phyloP scores from a whole-genome alignment of 2,329 filamentous ascomycete species.

The Ascochyta rabiei region DNA sequence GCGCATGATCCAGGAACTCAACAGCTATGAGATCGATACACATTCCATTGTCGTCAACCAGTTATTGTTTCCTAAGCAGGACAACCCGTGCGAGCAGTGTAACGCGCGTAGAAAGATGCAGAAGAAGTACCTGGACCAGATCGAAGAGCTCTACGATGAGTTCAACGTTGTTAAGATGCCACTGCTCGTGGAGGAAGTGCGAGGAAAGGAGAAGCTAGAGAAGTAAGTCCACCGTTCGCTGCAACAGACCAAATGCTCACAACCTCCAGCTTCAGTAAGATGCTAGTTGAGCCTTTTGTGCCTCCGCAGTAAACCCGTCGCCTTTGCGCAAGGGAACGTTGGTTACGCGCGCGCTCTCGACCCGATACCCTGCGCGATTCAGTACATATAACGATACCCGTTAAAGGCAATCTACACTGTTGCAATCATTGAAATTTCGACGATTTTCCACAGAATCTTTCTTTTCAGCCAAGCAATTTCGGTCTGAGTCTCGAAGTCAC shows the following conservation, averaged over 20 bases:
- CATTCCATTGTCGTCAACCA: constrained; percentile 99
- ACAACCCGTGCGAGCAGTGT: constrained; percentile 91
- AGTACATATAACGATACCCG: constrained; percentile 19
- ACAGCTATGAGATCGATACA: constrained; percentile 91
- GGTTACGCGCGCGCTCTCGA: constrained; percentile 3
- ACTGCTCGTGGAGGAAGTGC: constrained; percentile 89
- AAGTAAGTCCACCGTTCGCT: constrained; percentile 52
- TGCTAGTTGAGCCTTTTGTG: constrained; percentile 78
- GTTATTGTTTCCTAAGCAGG: constrained; percentile 86
- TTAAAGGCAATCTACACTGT: constrained; percentile 17
- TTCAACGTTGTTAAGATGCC: constrained; percentile 99
- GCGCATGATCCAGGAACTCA: constrained; percentile 98
- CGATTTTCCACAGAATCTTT: background rate
- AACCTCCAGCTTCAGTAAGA: constrained; percentile 70
- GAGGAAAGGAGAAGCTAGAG: constrained; percentile 92
- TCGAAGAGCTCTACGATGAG: constrained; percentile 97
- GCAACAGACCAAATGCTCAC: constrained; percentile 14
- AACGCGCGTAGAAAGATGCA: constrained; percentile 96
- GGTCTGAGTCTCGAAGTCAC: constrained; percentile 2
- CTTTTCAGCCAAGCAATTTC: background rate
- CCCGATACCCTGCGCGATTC: constrained; percentile 9
- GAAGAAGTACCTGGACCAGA: constrained; percentile 98
- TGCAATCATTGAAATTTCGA: constrained; percentile 1
- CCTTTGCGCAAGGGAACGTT: constrained; percentile 1
- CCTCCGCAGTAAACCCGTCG: constrained; percentile 58